Percentiles rank a stretch among this genome's conserved stretches.
phyloP scores from a whole-genome alignment of 352 stramenopile genomes.

The Pythium sp. region DNA sequence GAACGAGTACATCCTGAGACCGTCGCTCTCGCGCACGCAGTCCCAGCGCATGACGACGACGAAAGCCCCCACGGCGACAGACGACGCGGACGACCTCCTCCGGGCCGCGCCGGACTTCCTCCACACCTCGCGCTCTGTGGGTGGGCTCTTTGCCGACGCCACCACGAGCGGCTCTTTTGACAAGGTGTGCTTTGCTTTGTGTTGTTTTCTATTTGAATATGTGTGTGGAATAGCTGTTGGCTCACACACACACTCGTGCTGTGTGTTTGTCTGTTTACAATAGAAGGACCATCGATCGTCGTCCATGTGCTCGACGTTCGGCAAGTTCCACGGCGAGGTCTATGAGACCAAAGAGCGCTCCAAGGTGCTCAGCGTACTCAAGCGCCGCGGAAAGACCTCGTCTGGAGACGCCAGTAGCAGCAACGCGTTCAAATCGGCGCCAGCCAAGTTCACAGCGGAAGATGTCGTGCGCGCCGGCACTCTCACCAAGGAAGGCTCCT shows the following conservation, averaged over 20 bases:
- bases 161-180: slow-evolving; percentile 12
- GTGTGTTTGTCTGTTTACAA: background rate
- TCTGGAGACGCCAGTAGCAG: slow-evolving; percentile 16
- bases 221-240: background rate
- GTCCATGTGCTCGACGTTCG: slow-evolving; percentile 49
- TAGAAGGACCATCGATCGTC: slow-evolving; percentile 20
- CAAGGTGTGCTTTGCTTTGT: slow-evolving; percentile 1
- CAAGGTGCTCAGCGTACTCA: slow-evolving; percentile 72
- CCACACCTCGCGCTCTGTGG: slow-evolving; percentile 17
- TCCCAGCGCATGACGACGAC: slow-evolving; percentile 15
- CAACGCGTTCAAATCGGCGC: slow-evolving; percentile 23
- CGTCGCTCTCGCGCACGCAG: slow-evolving; percentile 32
- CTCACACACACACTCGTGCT: background rate
- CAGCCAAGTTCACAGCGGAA: slow-evolving; percentile 67
- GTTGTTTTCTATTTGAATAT: background rate
- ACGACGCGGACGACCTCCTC: slow-evolving; percentile 15
- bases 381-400: slow-evolving; percentile 49
- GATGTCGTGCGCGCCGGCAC: slow-evolving; percentile 59
- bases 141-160: background rate
- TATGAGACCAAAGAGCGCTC: slow-evolving; percentile 80
- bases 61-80: background rate
- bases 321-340: slow-evolving; percentile 71
- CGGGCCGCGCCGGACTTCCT: slow-evolving; percentile 19
- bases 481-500: slow-evolving; percentile 78
- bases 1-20: slow-evolving; percentile 8